Evolutionary conservation across 2,329 filamentous ascomycete species (phyloP).

Genomic region (Fusarium longipes): DNA sequence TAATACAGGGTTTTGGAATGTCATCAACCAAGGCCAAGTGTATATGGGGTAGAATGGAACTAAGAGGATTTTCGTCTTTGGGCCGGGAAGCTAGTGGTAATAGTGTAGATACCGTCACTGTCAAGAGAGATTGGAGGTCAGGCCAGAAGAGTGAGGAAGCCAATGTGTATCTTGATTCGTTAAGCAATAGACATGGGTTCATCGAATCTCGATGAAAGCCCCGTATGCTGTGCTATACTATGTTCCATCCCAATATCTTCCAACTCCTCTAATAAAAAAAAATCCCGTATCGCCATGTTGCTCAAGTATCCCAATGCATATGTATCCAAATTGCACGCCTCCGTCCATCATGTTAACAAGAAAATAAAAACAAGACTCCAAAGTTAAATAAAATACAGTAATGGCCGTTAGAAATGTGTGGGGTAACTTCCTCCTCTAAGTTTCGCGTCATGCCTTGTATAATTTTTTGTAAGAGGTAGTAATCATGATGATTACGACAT

Average conservation of each 20-base stretch:
- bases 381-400: constrained; percentile 30
- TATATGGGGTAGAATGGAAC: constrained; percentile 29
- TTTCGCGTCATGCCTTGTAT: constrained; percentile 16
- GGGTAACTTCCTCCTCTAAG: constrained; percentile 26
- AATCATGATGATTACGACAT: not conserved
- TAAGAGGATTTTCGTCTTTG: constrained; percentile 12
- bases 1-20: constrained; percentile 23
- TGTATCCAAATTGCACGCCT: constrained; percentile 17
- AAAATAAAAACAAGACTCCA: not conserved
- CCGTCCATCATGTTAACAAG: constrained; percentile 4
- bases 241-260: not conserved
- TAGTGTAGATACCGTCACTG: not conserved
- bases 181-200: constrained; percentile 6
- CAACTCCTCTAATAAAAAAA: constrained; percentile 20
- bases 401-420: constrained; percentile 24
- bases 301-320: constrained; percentile 23
- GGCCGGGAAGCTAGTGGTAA: not conserved
- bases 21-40: constrained; percentile 23
- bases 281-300: constrained; percentile 29
- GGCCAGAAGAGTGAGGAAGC: not conserved
- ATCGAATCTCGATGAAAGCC: constrained; percentile 7
- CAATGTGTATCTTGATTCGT: constrained; percentile 32
- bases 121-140: not conserved
- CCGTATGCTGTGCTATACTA: not conserved
- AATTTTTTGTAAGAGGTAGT: not conserved